phyloP scores from a whole-genome alignment of 768 basidiomycete species.

The Serendipita sp. region DNA sequence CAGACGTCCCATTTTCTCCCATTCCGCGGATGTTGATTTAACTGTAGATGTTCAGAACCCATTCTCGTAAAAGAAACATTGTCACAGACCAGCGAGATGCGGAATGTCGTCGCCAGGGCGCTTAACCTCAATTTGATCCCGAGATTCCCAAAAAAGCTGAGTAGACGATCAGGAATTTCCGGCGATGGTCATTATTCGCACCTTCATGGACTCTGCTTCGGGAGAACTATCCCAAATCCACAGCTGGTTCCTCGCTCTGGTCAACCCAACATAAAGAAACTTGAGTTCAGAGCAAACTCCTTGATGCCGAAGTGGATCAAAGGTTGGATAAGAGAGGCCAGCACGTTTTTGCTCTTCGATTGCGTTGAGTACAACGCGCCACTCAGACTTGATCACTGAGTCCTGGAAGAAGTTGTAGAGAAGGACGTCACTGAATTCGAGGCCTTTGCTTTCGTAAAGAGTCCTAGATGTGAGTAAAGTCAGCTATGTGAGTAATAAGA shows the following conservation, averaged over 20 bases:
- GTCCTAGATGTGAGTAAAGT: constrained; percentile 21
- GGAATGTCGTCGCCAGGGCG: constrained; percentile 34
- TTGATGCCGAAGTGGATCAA: constrained; percentile 35
- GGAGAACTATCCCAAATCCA: constrained; percentile 53
- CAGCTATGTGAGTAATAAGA: not conserved
- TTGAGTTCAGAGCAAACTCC: constrained; percentile 53
- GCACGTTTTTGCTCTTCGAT: constrained; percentile 16
- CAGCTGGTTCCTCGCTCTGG: constrained; percentile 49
- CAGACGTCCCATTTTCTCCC: constrained; percentile 25
- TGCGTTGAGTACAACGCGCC: constrained; percentile 41
- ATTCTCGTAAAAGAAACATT: not conserved
- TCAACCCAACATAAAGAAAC: constrained; percentile 53
- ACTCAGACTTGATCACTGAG: constrained; percentile 38
- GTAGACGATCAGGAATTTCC: not conserved
- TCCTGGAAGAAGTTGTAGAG: constrained; percentile 63
- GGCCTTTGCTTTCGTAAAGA: constrained; percentile 46
- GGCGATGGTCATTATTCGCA: constrained; percentile 17
- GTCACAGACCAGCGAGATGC: constrained; percentile 25
- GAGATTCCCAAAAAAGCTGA: constrained; percentile 37
- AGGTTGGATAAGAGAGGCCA: constrained; percentile 26
- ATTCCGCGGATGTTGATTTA: constrained; percentile 34
- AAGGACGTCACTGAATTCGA: constrained; percentile 55
- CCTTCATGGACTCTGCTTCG: constrained; percentile 42
- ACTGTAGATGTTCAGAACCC: constrained; percentile 15
- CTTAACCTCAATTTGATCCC: constrained; percentile 31